Evolutionary conservation across 805 yeast genomes (phyloP), one percentile per base, ranked within the genome.

Genomic region (Aciculoconidium aculeatum): DNA sequence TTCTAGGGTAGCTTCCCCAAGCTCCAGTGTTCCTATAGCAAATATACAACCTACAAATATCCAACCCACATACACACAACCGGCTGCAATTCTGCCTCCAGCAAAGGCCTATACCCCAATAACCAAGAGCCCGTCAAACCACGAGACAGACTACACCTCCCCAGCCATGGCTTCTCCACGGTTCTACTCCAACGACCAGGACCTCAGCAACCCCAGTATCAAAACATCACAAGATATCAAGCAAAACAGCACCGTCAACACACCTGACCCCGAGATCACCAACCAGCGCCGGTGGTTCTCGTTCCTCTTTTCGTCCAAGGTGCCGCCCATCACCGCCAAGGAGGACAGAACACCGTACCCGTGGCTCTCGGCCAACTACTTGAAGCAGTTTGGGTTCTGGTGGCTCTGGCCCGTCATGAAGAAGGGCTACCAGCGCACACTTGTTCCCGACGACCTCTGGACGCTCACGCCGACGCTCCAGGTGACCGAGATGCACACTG

Each of bases 291-390:
- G 83, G 36, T 27, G 67, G 26, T 67, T 78, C 34, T 61, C 77
- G 1, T 70, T 68, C 32, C 33, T 75, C 17, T 65, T 75, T 39
- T 45, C 71, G 14, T 71, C 61, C 23, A 53, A 61, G 15, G 64
- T 74, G 0, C 77, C 79, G 0, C 69, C 70, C 1, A 46, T 77
- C 3, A 76, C 78, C 1, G 18, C 43, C 5, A 65, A 61, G 5
- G 73, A 69, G 7, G 82, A 77, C 35, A 55, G 83, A 33, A 50
- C 44, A 13, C 44, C 51, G 1, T 76, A 62, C 38, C 80, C 80
- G 1, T 61, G 75, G 58, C 55, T 53, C 24, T 27, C 19, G 4
- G 37, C 49, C 8, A 72, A 67, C 37, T 30, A 48, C 2, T n/a
- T 75, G 2, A 65, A 60, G 8, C 53, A 68, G 36, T 39, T 65